A percentile compares a stretch with the other conserved stretches of the same genome.
Evolutionary conservation across 169 alveolate species (phyloP).

Genomic region (Plasmodium knowlesi): DNA sequence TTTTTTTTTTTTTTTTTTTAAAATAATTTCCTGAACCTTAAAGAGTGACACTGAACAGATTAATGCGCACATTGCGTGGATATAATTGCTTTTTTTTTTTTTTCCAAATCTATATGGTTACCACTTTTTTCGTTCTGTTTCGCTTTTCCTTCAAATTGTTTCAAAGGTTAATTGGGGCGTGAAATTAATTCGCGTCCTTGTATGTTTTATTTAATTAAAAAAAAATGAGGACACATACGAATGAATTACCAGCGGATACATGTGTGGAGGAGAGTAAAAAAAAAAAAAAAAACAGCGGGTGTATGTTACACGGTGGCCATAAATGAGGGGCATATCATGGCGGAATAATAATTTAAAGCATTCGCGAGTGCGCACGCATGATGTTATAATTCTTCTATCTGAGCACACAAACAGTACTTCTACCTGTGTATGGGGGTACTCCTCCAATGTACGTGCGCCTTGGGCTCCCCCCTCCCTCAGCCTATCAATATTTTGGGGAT

Average conservation of each 20-base stretch:
- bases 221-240: neutral
- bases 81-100: neutral
- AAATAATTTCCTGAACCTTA: neutral
- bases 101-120: neutral
- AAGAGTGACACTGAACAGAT: neutral
- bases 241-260: neutral
- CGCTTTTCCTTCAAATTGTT: neutral
- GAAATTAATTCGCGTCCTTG: neutral
- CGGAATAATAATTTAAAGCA: neutral
- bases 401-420: neutral
- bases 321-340: neutral
- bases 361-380: neutral
- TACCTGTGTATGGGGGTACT: neutral
- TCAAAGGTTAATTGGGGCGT: neutral
- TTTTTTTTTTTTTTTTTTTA: neutral
- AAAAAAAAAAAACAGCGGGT: neutral
- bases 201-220: neutral
- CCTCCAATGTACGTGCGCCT: neutral
- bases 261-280: neutral
- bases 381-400: neutral
- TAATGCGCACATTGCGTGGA: neutral
- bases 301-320: neutral
- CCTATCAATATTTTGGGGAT: slow-evolving; percentile 67
- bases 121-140: neutral
- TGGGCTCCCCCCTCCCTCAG: neutral